A percentile compares a stretch with the other conserved stretches of the same genome.
Conservation (phyloP, 805 yeast species). For the Priceomyces medius region DNA sequence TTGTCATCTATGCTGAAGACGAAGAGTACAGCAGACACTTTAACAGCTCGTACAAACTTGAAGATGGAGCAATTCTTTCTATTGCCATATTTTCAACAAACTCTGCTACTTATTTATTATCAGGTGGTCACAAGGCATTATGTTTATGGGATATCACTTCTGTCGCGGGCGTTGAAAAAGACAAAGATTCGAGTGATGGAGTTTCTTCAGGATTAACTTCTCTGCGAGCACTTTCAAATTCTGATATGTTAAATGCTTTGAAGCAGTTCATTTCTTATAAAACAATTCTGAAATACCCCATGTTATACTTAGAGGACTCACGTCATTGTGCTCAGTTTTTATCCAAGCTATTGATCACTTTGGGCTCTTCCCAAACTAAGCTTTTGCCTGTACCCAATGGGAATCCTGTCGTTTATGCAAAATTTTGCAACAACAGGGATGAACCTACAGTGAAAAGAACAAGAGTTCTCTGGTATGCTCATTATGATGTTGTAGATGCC, state of each 20-base stretch:
- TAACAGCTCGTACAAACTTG: conserved; percentile 10
- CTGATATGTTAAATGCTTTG: conserved; percentile 62
- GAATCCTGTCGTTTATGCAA: conserved; percentile 83
- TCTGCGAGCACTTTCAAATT: conserved; percentile 45
- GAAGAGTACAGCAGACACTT: conserved; percentile 8
- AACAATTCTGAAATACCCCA: conserved; percentile 76
- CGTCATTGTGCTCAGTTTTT: conserved; percentile 83
- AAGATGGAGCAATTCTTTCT: conserved; percentile 55
- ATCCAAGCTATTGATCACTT: conserved; percentile 54
- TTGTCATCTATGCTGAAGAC: conserved; percentile 13
- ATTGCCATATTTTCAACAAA: conserved; percentile 46
- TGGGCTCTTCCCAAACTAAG: conserved; percentile 69
- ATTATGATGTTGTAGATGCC: conserved; percentile 91
- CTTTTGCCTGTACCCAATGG: conserved; percentile 73
- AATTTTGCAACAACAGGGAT: conserved; percentile 50
- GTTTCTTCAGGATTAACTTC: not conserved
- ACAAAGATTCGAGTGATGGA: not conserved
- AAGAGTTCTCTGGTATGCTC: conserved; percentile 86
- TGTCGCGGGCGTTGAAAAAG: conserved; percentile 13
- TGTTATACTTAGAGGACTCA: conserved; percentile 70
- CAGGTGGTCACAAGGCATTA: conserved; percentile 73
- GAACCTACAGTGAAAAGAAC: conserved; percentile 2
- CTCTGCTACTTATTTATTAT: conserved; percentile 47
- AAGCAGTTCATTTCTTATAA: conserved; percentile 61
- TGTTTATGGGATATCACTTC: conserved; percentile 64